Conservation (phyloP, 2,329 filamentous ascomycete genomes). For the Ilyonectria robusta region DNA sequence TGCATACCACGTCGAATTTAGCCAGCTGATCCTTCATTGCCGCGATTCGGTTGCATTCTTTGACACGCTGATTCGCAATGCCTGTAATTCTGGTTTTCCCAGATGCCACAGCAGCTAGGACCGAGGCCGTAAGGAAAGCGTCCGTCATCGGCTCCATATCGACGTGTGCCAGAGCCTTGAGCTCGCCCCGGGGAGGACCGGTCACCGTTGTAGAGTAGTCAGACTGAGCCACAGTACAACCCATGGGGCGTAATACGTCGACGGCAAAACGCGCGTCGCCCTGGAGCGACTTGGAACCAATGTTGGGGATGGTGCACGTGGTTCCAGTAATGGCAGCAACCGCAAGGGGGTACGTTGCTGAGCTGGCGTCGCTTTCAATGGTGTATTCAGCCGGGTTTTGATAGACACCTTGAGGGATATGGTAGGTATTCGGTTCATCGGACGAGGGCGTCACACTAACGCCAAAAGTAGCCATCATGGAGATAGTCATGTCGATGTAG, state of each 20-base stretch:
- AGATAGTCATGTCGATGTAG: constrained; percentile 98
- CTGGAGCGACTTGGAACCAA: constrained; percentile 91
- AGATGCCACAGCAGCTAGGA: constrained; percentile 89
- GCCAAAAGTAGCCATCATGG: constrained; percentile 97
- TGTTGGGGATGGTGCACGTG: constrained; percentile 96
- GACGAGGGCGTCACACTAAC: constrained; percentile 82
- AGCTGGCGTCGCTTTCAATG: constrained; percentile 97
- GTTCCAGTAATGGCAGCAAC: constrained; percentile 96
- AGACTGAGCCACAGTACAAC: constrained; percentile 89
- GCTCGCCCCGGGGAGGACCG: constrained; percentile 80
- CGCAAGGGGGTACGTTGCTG: constrained; percentile 94
- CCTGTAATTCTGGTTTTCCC: constrained; percentile 90
- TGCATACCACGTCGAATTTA: constrained; percentile 90
- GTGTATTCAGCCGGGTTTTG: constrained; percentile 87
- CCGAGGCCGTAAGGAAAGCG: constrained; percentile 95
- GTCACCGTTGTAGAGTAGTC: constrained; percentile 91
- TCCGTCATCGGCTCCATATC: constrained; percentile 99
- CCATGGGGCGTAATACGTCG: constrained; percentile 93
- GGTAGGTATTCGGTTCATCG: constrained; percentile 90
- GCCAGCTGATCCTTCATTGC: constrained; percentile 96
- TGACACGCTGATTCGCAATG: constrained; percentile 97
- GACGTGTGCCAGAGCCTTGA: constrained; percentile 84
- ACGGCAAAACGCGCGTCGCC: constrained; percentile 95
- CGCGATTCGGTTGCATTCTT: constrained; percentile 96
- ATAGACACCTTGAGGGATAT: constrained; percentile 90